Evolutionary conservation across 148 eudicot genomes (phyloP).

Genomic region (Diospyros lotus): DNA sequence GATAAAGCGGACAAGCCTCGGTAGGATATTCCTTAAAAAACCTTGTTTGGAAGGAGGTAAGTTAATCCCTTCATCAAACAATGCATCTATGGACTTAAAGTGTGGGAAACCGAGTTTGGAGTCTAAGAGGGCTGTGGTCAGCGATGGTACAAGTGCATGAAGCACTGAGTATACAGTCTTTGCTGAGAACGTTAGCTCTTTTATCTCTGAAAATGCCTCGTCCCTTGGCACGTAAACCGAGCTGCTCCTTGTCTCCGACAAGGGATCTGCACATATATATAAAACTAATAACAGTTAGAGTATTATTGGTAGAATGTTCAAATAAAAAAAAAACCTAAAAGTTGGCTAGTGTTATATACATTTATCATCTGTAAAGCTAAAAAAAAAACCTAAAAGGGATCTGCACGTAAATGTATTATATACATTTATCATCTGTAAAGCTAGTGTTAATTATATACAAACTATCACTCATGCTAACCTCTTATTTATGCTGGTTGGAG

Average conservation of each 20-base stretch:
- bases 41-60: conserved; percentile 8
- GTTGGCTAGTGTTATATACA: too few relatives aligned
- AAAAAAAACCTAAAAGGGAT: too few relatives aligned
- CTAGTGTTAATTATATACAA: too few relatives aligned
- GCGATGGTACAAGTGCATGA: not conserved
- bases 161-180: not conserved
- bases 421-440: too few relatives aligned
- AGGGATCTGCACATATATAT: conserved; percentile 38
- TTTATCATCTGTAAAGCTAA: too few relatives aligned
- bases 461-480: too few relatives aligned
- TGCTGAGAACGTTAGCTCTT: not conserved
- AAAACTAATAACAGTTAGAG: not conserved
- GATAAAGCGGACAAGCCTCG: not conserved
- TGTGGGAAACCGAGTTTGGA: not conserved
- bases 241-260: not conserved
- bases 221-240: conserved; percentile 7
- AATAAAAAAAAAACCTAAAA: too few relatives aligned
- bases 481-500: too few relatives aligned
- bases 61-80: conserved; percentile 29
- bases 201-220: conserved; percentile 2
- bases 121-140: not conserved
- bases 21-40: not conserved
- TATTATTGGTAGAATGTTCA: not conserved
- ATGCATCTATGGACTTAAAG: not conserved
- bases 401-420: too few relatives aligned